phyloP scores from a whole-genome alignment of 208 protist genomes.

The Novymonas esmeraldas region DNA sequence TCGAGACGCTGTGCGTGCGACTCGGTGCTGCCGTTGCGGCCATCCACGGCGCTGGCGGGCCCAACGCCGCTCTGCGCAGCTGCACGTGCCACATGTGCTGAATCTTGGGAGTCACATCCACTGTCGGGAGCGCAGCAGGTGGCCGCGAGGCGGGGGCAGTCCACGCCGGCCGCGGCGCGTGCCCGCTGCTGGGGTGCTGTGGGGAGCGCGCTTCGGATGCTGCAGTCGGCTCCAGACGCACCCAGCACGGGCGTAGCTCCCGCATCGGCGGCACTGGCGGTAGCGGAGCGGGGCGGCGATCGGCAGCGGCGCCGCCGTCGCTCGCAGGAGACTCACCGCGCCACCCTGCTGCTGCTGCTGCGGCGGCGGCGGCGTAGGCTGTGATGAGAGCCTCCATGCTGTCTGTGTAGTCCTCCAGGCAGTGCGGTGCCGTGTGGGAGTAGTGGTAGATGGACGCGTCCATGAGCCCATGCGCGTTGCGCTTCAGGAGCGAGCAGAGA shows the following conservation, averaged over 20 bases:
- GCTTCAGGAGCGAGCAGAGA: conserved; percentile 45
- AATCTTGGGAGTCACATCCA: conserved; percentile 18
- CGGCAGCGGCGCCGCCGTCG: not conserved
- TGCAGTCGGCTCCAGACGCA: conserved; percentile 8
- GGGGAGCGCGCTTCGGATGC: not conserved
- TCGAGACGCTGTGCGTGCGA: not conserved
- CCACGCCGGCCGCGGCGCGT: not conserved
- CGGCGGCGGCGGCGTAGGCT: conserved; percentile 37
- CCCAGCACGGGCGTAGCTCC: conserved; percentile 18
- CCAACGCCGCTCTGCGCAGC: not conserved
- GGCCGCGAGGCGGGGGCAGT: not conserved
- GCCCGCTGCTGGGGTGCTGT: not conserved
- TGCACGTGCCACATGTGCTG: conserved; percentile 13
- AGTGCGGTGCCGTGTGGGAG: conserved; percentile 50
- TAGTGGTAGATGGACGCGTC: conserved; percentile 47
- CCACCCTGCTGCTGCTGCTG: no score
- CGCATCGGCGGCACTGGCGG: not conserved
- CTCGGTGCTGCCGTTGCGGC: not conserved
- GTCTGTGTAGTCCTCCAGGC: conserved; percentile 50
- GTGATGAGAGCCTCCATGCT: conserved; percentile 38
- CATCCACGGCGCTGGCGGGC: not conserved
- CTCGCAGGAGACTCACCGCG: conserved; percentile 4
- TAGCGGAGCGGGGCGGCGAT: not conserved
- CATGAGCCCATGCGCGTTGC: conserved; percentile 58
- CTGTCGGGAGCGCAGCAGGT: conserved; percentile 11